These are phyloP conservation scores for Scleromitrula shiraiana DNA, from an alignment of 2,329 filamentous ascomycete genomes.

Conservation along the genomic window DNA sequence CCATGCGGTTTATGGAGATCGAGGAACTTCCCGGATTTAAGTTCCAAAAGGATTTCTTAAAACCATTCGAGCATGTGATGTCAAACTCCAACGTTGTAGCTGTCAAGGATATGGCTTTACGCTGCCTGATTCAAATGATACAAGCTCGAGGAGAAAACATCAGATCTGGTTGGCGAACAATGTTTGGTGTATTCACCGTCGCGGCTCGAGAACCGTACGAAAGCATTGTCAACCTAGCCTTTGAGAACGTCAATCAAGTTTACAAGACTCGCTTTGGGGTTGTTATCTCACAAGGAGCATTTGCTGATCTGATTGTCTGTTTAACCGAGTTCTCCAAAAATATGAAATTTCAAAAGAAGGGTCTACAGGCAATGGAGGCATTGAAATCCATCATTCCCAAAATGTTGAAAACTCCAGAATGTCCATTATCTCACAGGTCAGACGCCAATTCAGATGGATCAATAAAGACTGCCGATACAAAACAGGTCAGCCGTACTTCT, in stretches of 20 bases:
- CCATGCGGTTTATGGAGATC: constrained; percentile 98
- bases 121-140: constrained; percentile 98
- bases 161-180: constrained; percentile 94
- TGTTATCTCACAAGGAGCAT: constrained; percentile 92
- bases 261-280: constrained; percentile 94
- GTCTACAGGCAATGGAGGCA: constrained; percentile 87
- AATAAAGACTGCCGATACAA: constrained; percentile 31
- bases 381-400: constrained; percentile 88
- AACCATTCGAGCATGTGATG: constrained; percentile 97
- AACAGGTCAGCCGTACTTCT: constrained; percentile 68
- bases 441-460: constrained; percentile 32
- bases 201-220: constrained; percentile 90
- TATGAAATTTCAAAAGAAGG: constrained; percentile 97
- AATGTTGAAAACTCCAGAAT: constrained; percentile 94
- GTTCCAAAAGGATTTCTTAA: constrained; percentile 98
- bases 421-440: constrained; percentile 67
- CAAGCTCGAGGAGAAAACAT: constrained; percentile 96
- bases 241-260: constrained; percentile 91
- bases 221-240: constrained; percentile 91
- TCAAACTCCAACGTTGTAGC: constrained; percentile 83
- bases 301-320: constrained; percentile 92
- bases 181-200: constrained; percentile 98
- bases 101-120: constrained; percentile 95
- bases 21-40: constrained; percentile 98
- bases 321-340: constrained; percentile 99